These are phyloP conservation scores for Aspergillus sp. DNA, from an alignment of 2,329 filamentous ascomycete genomes.

Conservation along the genomic window DNA sequence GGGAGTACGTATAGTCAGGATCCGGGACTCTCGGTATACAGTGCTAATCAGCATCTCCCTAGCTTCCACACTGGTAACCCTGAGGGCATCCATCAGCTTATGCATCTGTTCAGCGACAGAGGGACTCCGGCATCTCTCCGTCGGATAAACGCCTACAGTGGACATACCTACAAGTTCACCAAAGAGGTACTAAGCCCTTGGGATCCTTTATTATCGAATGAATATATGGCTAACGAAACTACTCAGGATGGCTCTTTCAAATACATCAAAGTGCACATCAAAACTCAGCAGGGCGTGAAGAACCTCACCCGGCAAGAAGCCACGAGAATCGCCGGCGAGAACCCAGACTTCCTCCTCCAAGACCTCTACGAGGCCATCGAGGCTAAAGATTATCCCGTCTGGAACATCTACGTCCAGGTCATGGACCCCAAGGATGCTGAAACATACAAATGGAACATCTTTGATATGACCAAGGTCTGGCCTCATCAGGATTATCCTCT, in stretches of 20 bases:
- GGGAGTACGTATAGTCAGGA: conserved; percentile 16
- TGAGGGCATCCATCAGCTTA: conserved; percentile 53
- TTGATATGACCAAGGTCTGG: conserved; percentile 78
- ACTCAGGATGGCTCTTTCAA: conserved; percentile 49
- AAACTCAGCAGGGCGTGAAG: conserved; percentile 31
- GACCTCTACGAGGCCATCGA: conserved; percentile 67
- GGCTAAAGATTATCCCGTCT: conserved; percentile 59
- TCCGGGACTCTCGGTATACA: too few relatives aligned
- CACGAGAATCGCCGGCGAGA: conserved; percentile 60
- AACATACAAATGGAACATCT: conserved; percentile 72
- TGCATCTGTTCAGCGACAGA: conserved; percentile 55
- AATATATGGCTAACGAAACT: neutral
- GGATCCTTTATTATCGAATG: neutral
- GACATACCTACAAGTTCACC: conserved; percentile 56
- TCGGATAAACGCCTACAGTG: conserved; percentile 56
- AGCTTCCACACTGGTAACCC: conserved; percentile 49
- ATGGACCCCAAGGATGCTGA: conserved; percentile 62
- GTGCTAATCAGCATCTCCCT: neutral
- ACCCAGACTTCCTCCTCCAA: conserved; percentile 71
- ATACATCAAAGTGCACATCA: conserved; percentile 52
- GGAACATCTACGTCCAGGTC: conserved; percentile 70
- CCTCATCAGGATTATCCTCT: conserved; percentile 66
- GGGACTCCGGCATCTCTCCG: conserved; percentile 55
- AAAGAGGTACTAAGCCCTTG: conserved; percentile 35
- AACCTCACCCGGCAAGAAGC: conserved; percentile 58